Base-by-base conservation (phyloP, 148 eudicot genomes). In the Spergularia marina region DNA sequence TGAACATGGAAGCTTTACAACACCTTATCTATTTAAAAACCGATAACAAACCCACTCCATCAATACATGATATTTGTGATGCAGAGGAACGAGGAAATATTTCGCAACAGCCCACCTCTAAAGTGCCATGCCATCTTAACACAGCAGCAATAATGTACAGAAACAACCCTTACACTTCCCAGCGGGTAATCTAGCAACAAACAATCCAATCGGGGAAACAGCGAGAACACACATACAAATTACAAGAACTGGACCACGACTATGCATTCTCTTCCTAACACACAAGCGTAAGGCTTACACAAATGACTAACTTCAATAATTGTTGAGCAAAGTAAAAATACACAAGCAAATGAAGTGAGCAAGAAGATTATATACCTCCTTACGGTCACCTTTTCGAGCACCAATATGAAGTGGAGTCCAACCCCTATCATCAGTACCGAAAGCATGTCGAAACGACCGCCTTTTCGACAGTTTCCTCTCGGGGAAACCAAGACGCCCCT, bases 341-440 rank as follows among this genome's bases (percentile, higher is more conserved):
- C 36, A 41, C 17, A 17, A 59, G 47, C 39, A 62, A 54, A 62
- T 12, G 41, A 17, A 47, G 68, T 4, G 34, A 13, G 64, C 10
- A n/a, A 58, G 7, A 20, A 53, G 62, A 36, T 55, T 12, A 53
- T 0, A 18, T 80, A 91, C 97, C 97, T 84, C 87, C 79, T 78
- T 89, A 13, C 82, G 69, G 62, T 87, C 85, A 47, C 97, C 97
- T 82, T 84, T 91, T 70, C 84, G 72, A n/a, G 93, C 90, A 72
- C 83, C 83, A 41, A 91, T 79, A 68, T 91, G 97, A 49, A 91
- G 97, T 73, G 77, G 57, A 55, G 97, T 87, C 97, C 97, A 91
- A 57, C 97, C 97, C 72, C 97, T 86, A 83, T 91, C 97, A 82
- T 91, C 97, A 41, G 82, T 87, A 71, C 82, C 86, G 0, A 68